Evolutionary conservation across 768 basidiomycete genomes (phyloP).

Genomic region (Suillus subaureus): DNA sequence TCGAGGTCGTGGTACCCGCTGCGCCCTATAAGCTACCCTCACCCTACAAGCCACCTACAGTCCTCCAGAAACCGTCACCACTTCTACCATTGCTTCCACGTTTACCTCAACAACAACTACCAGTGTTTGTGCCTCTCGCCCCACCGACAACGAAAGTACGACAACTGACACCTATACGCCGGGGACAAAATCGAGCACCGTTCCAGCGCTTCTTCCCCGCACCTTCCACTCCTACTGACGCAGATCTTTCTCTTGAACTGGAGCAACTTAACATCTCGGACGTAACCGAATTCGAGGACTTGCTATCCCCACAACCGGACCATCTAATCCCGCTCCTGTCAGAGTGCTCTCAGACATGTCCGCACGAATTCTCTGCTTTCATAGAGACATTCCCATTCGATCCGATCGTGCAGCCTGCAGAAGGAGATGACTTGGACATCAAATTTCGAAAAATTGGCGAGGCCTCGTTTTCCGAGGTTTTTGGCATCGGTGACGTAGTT

Average conservation of each 20-base stretch:
- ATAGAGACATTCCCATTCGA: constrained; percentile 81
- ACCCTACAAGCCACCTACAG: constrained; percentile 16
- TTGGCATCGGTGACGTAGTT: constrained; percentile 86
- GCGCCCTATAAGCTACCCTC: constrained; percentile 24
- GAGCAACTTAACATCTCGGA: constrained; percentile 48
- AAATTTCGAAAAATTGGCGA: constrained; percentile 89
- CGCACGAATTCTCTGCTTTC: constrained; percentile 81
- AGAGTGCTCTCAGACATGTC: constrained; percentile 69
- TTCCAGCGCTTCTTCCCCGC: constrained; percentile 49
- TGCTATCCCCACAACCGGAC: constrained; percentile 45
- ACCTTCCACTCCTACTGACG: constrained; percentile 56
- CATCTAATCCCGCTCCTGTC: constrained; percentile 66
- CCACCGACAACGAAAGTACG: constrained; percentile 47
- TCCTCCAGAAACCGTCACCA: constrained; percentile 10
- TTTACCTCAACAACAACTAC: constrained; percentile 8
- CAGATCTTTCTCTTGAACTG: constrained; percentile 42
- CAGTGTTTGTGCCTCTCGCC: constrained; percentile 20
- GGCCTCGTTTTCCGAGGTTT: constrained; percentile 96
- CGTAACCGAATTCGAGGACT: constrained; percentile 48
- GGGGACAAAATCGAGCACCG: constrained; percentile 35
- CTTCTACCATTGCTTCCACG: neutral
- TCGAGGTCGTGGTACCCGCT: constrained; percentile 48
- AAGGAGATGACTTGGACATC: constrained; percentile 29
- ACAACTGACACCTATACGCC: constrained; percentile 69
- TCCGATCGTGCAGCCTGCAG: constrained; percentile 51